Evolutionary conservation across 1,284 basidiomycete species (phyloP), one percentile per base, ranked within the genome.

Genomic region (Ceratobasidium sp.): DNA sequence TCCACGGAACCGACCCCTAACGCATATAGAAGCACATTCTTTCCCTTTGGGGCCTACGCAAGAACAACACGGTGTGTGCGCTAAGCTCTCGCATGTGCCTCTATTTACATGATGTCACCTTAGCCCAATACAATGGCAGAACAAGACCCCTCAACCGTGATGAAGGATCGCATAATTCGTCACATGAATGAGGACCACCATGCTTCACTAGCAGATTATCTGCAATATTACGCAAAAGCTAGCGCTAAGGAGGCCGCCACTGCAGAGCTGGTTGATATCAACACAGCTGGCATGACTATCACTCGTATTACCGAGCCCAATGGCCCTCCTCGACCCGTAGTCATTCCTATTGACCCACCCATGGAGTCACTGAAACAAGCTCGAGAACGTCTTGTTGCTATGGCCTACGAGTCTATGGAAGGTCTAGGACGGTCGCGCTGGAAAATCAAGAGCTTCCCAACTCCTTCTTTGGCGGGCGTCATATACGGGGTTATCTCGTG

Each of bases 181-280:
- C 66, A 69, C 43, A 69, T 69, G 66, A 69, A 69, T 49, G 43
- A 21, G n/a, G 66, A 69, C 41, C 66, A 69, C 23, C 66, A 52
- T 8, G 66, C 57, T 23, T 57, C 66, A 16, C 28, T 69, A n/a
- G 52, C 43, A 16, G 14, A 57, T 30, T 69, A 69, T 54, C 66
- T 69, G 14, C 66, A n/a, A 46, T 47, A 55, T 43, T 69, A 69
- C 26, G 49, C 54, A 8, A 58, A 69, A 26, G 43, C 52, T 13
- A 43, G 38, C n/a, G 5, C 66, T 26, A 43, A 54, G 1, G 66
- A 69, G 32, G 66, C 66, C 21, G 41, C 66, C 21, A 69, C 52
- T 14, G 66, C 66, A 11, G n/a, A 69, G 26, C 54, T 69, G 11
- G n/a, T 69, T 21, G 66, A 69, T 18, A 69, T 69, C 52, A 69